phyloP scores from a whole-genome alignment of 2,329 filamentous ascomycete genomes.

The Fusarium devonianum region DNA sequence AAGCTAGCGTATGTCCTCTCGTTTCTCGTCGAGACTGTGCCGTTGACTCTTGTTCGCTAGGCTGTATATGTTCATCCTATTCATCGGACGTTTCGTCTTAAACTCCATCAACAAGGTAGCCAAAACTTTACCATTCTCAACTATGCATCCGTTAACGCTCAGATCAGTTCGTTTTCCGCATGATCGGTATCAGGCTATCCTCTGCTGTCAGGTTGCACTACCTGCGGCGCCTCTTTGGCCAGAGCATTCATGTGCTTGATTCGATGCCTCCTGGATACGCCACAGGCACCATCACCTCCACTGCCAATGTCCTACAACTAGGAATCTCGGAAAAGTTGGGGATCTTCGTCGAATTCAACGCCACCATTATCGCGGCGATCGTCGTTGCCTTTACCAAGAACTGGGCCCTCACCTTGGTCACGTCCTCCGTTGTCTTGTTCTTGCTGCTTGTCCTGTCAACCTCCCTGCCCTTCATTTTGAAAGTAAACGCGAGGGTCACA shows the following conservation, averaged over 20 bases:
- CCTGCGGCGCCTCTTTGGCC: slow-evolving; percentile 67
- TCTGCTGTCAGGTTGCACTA: slow-evolving; percentile 70
- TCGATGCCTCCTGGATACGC: slow-evolving; percentile 68
- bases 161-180: slow-evolving; percentile 63
- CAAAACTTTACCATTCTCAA: too few relatives aligned
- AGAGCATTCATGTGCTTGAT: slow-evolving; percentile 73
- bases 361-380: slow-evolving; percentile 61
- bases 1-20: slow-evolving; percentile 51
- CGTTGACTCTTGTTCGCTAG: slow-evolving; percentile 43
- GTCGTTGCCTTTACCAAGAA: slow-evolving; percentile 64
- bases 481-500: slow-evolving; percentile 54
- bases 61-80: slow-evolving; percentile 74
- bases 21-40: not conserved
- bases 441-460: slow-evolving; percentile 57
- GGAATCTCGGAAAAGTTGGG: slow-evolving; percentile 71
- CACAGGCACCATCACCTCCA: slow-evolving; percentile 68
- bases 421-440: slow-evolving; percentile 63
- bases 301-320: slow-evolving; percentile 69
- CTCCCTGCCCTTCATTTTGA: slow-evolving; percentile 64
- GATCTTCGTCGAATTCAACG: slow-evolving; percentile 62
- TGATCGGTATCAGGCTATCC: slow-evolving; percentile 68
- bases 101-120: slow-evolving; percentile 68
- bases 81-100: slow-evolving; percentile 69
- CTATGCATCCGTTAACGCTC: not conserved
- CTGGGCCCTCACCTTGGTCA: slow-evolving; percentile 68